Base-by-base conservation (phyloP, 2,329 filamentous ascomycete species). In the Ploettnerulaceae sp. region DNA sequence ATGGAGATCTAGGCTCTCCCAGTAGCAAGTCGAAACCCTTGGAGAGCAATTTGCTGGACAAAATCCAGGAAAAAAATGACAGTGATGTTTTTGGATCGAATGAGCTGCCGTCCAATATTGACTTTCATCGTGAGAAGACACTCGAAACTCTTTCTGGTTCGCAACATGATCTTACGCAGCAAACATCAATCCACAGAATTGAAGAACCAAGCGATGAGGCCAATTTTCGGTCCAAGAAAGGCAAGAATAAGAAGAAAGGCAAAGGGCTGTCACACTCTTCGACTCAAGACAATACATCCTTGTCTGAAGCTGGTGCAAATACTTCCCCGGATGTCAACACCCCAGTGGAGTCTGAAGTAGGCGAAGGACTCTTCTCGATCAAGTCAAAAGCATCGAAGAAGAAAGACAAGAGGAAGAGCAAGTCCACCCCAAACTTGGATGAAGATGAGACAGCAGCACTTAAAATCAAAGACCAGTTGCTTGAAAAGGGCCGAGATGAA, bases 161-260 rank as follows among this genome's bases (percentile, higher is more conserved):
- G 20, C 41, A 48, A 2, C 21, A 52, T n/a, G 32, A 49, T 9
- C 21, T 24, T 21, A 12, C 17, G 12, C 24, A 45, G 18, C 6
- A 40, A 12, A 4, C 28, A 20, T 29, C 31, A 5, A 17, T n/a
- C 18, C 35, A 25, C 7, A 45, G 48, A 24, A 1, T 36, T 21
- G 51, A 28, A n/a, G 45, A 52, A n/a, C 44, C 49, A 15, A 47
- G 24, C 12, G 52, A 58, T 15, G 53, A 58, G 31, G 14, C 12
- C 15, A 9, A 3, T 2, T 59, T 56, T 49, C 20, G 38, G 22
- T 35, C 39, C 24, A 52, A 37, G 34, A 51, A 43, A 47, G 62
- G 65, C 21, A 69, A 70, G 57, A 71, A 70, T 35, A 60, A 57
- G 17, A 48, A 43, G 21, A 49, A 46, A 15, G 32, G 33, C 29